Conservation (phyloP, 208 protist genomes). For the Entamoeba histolytica region DNA sequence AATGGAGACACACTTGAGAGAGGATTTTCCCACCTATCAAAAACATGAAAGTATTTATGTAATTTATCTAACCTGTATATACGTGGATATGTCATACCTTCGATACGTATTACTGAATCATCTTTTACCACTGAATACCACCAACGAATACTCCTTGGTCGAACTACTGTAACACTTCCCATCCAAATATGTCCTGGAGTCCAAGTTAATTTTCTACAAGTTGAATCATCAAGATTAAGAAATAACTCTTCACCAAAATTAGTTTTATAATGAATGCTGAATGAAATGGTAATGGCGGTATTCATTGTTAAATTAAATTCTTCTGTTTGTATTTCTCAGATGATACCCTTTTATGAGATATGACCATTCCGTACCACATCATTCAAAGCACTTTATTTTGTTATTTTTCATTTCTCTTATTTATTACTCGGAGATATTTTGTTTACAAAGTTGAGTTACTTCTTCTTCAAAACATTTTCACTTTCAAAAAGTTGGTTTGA, state of each 20-base stretch:
- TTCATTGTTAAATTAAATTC: not conserved
- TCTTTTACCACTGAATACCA: not conserved
- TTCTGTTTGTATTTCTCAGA: no score
- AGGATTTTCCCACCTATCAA: not conserved
- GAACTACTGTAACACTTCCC: not conserved
- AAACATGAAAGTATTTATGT: not conserved
- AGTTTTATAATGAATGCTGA: not conserved
- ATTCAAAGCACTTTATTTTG: no score
- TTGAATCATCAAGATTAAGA: not conserved
- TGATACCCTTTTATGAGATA: no score
- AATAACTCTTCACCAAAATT: not conserved
- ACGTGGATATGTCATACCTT: not conserved
- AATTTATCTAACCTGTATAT: not conserved
- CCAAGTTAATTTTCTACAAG: not conserved
- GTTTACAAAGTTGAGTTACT: no score
- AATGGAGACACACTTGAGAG: not conserved
- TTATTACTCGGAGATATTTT: no score
- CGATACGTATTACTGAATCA: not conserved
- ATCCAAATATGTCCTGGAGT: not conserved
- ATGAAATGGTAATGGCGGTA: not conserved
- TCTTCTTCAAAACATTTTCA: no score
- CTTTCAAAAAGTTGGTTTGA: no score
- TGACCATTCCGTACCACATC: no score
- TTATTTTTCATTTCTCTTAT: no score
- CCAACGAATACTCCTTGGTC: not conserved